These are phyloP conservation scores for Colletotrichum shisoi DNA, from an alignment of 2,329 filamentous ascomycete genomes.

Conservation along the genomic window DNA sequence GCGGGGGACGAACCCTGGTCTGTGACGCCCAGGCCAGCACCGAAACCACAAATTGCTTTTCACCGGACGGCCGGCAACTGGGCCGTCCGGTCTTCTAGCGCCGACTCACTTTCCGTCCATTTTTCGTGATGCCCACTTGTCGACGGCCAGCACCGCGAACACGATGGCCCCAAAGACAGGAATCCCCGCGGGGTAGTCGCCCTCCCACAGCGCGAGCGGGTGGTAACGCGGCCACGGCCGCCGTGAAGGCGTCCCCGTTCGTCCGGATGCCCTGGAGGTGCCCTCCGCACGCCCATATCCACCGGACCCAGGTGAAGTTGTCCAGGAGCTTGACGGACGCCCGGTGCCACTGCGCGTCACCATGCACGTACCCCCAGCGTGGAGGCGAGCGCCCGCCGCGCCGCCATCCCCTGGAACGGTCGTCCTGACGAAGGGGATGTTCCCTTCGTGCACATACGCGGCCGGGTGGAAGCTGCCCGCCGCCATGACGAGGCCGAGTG, in stretches of 20 bases:
- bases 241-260: constrained; percentile 21
- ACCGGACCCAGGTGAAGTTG: constrained; percentile 25
- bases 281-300: neutral
- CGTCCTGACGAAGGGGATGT: constrained; percentile 7
- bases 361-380: constrained; percentile 20
- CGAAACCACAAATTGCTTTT: neutral
- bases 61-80: constrained; percentile 18
- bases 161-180: constrained; percentile 20
- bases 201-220: constrained; percentile 30
- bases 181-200: constrained; percentile 35
- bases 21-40: constrained; percentile 25
- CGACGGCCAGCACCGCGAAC: constrained; percentile 21
- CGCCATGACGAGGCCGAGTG: neutral
- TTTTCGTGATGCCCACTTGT: constrained; percentile 39
- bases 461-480: constrained; percentile 7
- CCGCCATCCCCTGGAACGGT: constrained; percentile 18
- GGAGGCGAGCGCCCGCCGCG: constrained; percentile 22
- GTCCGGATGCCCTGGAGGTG: constrained; percentile 23
- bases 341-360: constrained; percentile 29
- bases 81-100: constrained; percentile 23
- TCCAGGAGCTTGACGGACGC: constrained; percentile 24
- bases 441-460: constrained; percentile 8
- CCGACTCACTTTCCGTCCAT: constrained; percentile 33
- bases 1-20: constrained; percentile 34
- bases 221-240: constrained; percentile 10